Evolutionary conservation across 257 asterid genomes (phyloP).

Genomic region (Pogostemon cablin): DNA sequence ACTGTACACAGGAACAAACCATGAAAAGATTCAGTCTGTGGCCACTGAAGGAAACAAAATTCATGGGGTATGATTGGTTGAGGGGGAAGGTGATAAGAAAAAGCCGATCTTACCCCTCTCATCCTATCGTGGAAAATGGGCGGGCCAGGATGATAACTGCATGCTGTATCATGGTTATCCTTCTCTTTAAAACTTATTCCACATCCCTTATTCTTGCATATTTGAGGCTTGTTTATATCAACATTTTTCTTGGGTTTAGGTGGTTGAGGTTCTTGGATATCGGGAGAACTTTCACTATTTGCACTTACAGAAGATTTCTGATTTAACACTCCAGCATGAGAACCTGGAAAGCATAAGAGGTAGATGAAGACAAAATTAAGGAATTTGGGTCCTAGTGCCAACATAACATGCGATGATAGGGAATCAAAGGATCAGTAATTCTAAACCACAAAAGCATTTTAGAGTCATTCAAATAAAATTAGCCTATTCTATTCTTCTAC

Average conservation of each 20-base stretch:
- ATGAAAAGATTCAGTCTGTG: constrained; percentile 9
- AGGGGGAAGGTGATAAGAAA: not conserved
- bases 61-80: not conserved
- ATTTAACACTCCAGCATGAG: constrained; percentile 49
- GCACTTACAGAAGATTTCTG: constrained; percentile 39
- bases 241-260: constrained; percentile 58
- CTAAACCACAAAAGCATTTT: constrained; percentile 1
- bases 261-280: constrained; percentile 43
- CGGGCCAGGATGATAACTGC: constrained; percentile 93
- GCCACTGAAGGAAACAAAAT: constrained; percentile 20
- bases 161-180: constrained; percentile 82
- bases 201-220: constrained; percentile 79
- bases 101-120: constrained; percentile 76
- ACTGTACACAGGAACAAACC: constrained; percentile 45
- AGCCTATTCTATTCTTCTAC: constrained; percentile 17
- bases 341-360: constrained; percentile 44
- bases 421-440: constrained; percentile 14
- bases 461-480: constrained; percentile 4
- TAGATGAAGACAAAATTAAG: not conserved
- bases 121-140: constrained; percentile 85
- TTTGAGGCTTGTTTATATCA: constrained; percentile 75
- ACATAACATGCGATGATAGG: not conserved
- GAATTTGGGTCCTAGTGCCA: not conserved
- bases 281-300: constrained; percentile 37
- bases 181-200: constrained; percentile 76